Base-by-base conservation (phyloP, 1,139 yeast species). In the Chernovozyma sophiae-reginae region DNA sequence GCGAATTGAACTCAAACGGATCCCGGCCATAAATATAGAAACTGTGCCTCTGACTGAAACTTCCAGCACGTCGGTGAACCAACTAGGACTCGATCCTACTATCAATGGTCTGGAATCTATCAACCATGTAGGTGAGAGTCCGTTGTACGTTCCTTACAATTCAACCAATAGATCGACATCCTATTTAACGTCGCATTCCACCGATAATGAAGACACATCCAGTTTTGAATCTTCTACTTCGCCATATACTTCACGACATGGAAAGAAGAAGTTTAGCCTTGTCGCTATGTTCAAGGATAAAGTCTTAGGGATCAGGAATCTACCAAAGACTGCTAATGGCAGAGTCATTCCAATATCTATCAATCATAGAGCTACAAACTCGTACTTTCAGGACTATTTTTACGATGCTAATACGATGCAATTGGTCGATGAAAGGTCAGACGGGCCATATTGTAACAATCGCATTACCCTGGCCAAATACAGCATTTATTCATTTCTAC, bases 401-500 rank as follows among this genome's bases (percentile, higher is more conserved):
- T 65, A 65, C 40, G 59, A 57, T 39, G 38, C 48, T 2, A 43
- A 49, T 10, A 43, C 43, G 15, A 55, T 53, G 28, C 51, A 56
- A 1, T 58, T 78, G 33, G 55, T 82, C 2, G 96, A 89, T 55
- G 90, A 83, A 50, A 65, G 96, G 43, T 73, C 75, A 3, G 62
- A 70, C n/a, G 70, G 59, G 35, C 80, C 89, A 0, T 92, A 84
- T 53, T 53, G 74, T 40, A 60, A 72, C 43, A 92, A 92, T 59
- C 51, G 69, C 25, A 82, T 92, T 43, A 86, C 95, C 1, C 89
- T 97, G 1, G 85, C 97, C 2, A 81, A 90, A 50, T 92, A 94
- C 60, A 82, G 92, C 4, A 45, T 84, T 2, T 79, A 81, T 54
- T 77, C 92, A 34, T 92, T 94, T 50, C 51, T 92, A 2, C 98